phyloP scores from a whole-genome alignment of 352 stramenopile genomes.

The Globisporangium heterothallicum region DNA sequence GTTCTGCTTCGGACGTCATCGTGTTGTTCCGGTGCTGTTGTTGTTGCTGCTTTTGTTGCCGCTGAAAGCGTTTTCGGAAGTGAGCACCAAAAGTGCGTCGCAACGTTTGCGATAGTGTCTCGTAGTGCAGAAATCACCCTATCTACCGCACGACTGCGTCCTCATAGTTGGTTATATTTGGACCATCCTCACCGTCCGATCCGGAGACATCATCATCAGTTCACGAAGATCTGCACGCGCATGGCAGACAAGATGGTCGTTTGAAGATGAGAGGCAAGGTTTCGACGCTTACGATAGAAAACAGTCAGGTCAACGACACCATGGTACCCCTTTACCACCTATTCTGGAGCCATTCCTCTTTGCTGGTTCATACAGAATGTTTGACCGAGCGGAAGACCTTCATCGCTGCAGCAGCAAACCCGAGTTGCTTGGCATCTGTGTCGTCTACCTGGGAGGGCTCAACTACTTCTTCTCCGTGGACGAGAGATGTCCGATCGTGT shows the following conservation, averaged over 20 bases:
- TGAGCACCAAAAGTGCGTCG: not conserved
- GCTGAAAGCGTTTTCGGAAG: not conserved
- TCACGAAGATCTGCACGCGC: not conserved
- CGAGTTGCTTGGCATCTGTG: conserved; percentile 36
- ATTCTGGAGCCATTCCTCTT: too few species aligned
- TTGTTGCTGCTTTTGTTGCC: not conserved
- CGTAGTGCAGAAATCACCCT: too few species aligned
- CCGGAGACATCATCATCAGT: conserved; percentile 3
- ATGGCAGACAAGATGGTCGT: not conserved
- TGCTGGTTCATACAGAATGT: too few species aligned
- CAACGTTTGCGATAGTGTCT: too few species aligned
- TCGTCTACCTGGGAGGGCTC: conserved; percentile 51
- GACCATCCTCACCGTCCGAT: too few species aligned
- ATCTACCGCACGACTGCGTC: too few species aligned
- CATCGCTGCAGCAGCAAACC: too few species aligned
- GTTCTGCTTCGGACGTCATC: conserved; percentile 2
- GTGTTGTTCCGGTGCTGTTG: not conserved
- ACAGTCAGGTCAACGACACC: too few species aligned
- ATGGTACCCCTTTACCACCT: too few species aligned
- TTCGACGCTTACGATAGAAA: not conserved
- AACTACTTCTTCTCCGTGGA: conserved; percentile 59
- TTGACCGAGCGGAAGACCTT: too few species aligned
- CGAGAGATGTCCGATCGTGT: conserved; percentile 44
- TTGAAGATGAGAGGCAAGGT: not conserved
- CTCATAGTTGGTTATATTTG: too few species aligned